Conservation (phyloP, 306 rosid genomes). For the Cucurbita moschata region DNA sequence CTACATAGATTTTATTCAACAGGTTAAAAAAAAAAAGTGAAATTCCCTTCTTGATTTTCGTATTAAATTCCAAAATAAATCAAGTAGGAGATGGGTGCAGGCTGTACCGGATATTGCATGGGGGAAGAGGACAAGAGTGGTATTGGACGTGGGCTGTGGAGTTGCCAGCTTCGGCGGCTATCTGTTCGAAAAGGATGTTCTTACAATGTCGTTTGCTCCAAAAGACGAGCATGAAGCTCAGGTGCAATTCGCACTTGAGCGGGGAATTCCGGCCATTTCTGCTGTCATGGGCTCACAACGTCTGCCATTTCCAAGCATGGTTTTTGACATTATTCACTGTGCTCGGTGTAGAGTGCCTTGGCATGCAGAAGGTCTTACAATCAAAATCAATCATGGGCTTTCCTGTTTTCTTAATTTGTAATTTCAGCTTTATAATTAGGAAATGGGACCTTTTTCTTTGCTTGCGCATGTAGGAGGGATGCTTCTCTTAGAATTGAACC, state of each 20-base stretch:
- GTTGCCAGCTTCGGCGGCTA: conserved; percentile 93
- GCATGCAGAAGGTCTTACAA: conserved; percentile 55
- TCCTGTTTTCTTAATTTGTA: not conserved
- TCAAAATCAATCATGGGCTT: not conserved
- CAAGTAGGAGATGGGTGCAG: conserved; percentile 18
- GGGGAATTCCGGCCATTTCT: conserved; percentile 88
- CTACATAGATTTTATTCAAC: conserved; percentile 70
- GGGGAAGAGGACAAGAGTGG: conserved; percentile 66
- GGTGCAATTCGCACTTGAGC: conserved; percentile 86
- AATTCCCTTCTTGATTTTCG: not conserved
- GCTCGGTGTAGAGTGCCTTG: conserved; percentile 93
- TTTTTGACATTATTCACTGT: conserved; percentile 62
- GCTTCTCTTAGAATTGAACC: conserved; percentile 76
- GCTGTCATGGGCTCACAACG: conserved; percentile 96
- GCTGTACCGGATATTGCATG: conserved; percentile 50
- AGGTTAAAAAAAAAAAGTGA: conserved; percentile 18
- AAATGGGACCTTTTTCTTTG: not conserved
- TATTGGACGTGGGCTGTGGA: conserved; percentile 89
- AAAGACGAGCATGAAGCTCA: conserved; percentile 97
- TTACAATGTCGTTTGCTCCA: conserved; percentile 86
- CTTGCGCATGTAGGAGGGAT: conserved; percentile 30
- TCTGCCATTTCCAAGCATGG: conserved; percentile 64
- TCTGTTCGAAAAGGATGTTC: conserved; percentile 67
- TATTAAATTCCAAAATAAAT: not conserved
- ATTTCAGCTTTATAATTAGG: not conserved